These are phyloP conservation scores for Aaosphaeria pasadenensis DNA, from an alignment of 2,329 filamentous ascomycete species.

Conservation along the genomic window DNA sequence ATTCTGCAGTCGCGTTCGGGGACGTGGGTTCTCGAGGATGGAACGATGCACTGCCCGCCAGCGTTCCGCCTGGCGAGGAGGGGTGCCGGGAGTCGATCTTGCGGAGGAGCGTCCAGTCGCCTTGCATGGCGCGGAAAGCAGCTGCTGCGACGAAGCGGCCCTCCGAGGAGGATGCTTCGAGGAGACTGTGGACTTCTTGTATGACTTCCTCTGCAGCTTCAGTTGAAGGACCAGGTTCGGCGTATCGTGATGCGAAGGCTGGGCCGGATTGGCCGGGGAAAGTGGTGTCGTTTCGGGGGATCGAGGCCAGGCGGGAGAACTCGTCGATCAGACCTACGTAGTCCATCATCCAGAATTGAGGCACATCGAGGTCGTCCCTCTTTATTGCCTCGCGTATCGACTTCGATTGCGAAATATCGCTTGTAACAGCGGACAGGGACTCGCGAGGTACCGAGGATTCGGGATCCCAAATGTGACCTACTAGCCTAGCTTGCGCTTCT, in stretches of 20 bases:
- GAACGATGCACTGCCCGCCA: conserved; percentile 64
- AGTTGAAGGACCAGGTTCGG: conserved; percentile 21
- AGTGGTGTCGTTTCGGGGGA: conserved; percentile 44
- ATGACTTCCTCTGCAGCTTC: conserved; percentile 45
- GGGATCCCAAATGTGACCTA: conserved; percentile 60
- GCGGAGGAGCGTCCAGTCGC: conserved; percentile 64
- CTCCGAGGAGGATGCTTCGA: conserved; percentile 42
- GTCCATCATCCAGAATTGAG: conserved; percentile 81
- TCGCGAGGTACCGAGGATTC: not conserved
- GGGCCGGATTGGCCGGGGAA: conserved; percentile 49
- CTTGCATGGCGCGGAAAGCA: conserved; percentile 69
- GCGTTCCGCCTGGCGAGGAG: conserved; percentile 61
- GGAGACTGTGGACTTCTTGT: conserved; percentile 42
- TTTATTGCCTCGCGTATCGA: conserved; percentile 46
- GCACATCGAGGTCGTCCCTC: conserved; percentile 46
- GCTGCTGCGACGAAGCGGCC: conserved; percentile 60
- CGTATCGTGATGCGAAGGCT: conserved; percentile 35
- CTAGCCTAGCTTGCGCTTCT: conserved; percentile 76
- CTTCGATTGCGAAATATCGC: not conserved
- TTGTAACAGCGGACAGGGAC: not conserved
- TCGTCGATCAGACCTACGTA: conserved; percentile 74
- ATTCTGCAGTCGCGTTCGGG: conserved; percentile 48
- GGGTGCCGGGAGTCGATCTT: conserved; percentile 54
- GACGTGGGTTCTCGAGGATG: conserved; percentile 58
- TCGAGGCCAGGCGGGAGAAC: conserved; percentile 58